Evolutionary conservation across 1,284 basidiomycete genomes (phyloP).

Genomic region (Trametes polyzona): DNA sequence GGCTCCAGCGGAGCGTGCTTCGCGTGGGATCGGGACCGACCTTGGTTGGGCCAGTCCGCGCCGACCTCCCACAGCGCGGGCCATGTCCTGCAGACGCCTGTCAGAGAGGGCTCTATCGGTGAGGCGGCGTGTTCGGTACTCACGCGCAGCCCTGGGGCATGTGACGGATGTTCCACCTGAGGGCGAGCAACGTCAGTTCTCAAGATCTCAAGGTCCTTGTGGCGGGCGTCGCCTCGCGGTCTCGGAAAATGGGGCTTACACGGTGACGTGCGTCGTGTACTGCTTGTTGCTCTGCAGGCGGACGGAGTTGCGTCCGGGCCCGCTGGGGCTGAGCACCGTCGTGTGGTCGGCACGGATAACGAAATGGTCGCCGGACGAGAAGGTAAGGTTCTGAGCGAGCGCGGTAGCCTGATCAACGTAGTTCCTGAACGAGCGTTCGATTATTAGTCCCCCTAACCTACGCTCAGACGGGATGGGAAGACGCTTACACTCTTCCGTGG

Average conservation of each 20-base stretch:
- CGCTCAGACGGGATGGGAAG: not conserved
- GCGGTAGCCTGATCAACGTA: constrained; percentile 38
- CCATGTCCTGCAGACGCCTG: constrained; percentile 36
- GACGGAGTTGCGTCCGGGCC: constrained; percentile 63
- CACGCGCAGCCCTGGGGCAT: constrained; percentile 71
- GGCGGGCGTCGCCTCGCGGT: too few species aligned
- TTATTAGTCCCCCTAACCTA: not conserved
- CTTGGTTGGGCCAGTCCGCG: constrained; percentile 38
- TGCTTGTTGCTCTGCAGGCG: constrained; percentile 54
- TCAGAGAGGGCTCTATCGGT: constrained; percentile 7
- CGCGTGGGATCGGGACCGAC: constrained; percentile 22
- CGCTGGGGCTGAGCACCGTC: constrained; percentile 46
- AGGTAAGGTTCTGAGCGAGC: constrained; percentile 37
- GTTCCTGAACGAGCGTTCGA: constrained; percentile 30
- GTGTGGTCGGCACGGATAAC: constrained; percentile 55
- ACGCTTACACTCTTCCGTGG: constrained; percentile 59
- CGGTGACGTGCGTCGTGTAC: constrained; percentile 56
- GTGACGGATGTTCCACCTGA: constrained; percentile 56
- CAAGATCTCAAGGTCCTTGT: too few species aligned
- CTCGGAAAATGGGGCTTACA: too few species aligned
- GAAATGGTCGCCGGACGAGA: constrained; percentile 29
- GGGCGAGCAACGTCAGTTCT: not conserved
- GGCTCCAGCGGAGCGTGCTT: constrained; percentile 28
- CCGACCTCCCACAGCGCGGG: constrained; percentile 45
- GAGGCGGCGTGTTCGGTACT: constrained; percentile 29